These are phyloP conservation scores for Fusarium sp. DNA, from an alignment of 2,329 filamentous ascomycete species.

Conservation along the genomic window DNA sequence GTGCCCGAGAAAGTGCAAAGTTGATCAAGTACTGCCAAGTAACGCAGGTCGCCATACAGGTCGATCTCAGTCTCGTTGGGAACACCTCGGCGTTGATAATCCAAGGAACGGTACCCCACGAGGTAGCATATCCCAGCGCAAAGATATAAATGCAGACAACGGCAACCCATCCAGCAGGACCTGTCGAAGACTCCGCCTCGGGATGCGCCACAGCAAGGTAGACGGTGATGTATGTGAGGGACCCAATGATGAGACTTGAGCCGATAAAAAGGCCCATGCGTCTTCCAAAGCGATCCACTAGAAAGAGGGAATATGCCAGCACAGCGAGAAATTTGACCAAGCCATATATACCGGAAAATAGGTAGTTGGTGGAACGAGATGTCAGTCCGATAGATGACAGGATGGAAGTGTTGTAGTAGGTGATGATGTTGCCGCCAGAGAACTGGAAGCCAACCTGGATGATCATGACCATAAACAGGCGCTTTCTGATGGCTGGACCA, in stretches of 20 bases:
- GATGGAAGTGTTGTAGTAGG: constrained; percentile 22
- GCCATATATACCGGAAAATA: constrained; percentile 24
- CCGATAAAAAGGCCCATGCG: constrained; percentile 14
- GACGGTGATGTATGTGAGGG: constrained; percentile 18
- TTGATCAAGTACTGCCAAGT: constrained; percentile 24
- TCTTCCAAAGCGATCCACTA: constrained; percentile 20
- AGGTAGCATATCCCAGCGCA: constrained; percentile 24
- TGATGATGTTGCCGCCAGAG: constrained; percentile 20
- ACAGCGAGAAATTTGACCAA: constrained; percentile 19
- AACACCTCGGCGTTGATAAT: constrained; percentile 25
- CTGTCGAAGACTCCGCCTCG: constrained; percentile 8
- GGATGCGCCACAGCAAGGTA: constrained; percentile 15
- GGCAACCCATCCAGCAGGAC: constrained; percentile 19
- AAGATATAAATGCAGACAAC: constrained; percentile 27
- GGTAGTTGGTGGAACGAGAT: constrained; percentile 15
- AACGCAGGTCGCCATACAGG: constrained; percentile 20
- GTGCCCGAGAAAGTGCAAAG: constrained; percentile 19
- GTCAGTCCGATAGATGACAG: constrained; percentile 19
- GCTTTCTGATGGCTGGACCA: constrained; percentile 14
- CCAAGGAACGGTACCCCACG: constrained; percentile 26
- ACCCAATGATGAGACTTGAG: constrained; percentile 13
- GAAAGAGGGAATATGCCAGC: constrained; percentile 16
- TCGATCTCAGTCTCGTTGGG: constrained; percentile 15
- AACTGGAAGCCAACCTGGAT: constrained; percentile 25
- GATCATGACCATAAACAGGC: constrained; percentile 22